These are phyloP conservation scores for Fusarium newnesense DNA, from an alignment of 2,329 filamentous ascomycete species.

Conservation along the genomic window DNA sequence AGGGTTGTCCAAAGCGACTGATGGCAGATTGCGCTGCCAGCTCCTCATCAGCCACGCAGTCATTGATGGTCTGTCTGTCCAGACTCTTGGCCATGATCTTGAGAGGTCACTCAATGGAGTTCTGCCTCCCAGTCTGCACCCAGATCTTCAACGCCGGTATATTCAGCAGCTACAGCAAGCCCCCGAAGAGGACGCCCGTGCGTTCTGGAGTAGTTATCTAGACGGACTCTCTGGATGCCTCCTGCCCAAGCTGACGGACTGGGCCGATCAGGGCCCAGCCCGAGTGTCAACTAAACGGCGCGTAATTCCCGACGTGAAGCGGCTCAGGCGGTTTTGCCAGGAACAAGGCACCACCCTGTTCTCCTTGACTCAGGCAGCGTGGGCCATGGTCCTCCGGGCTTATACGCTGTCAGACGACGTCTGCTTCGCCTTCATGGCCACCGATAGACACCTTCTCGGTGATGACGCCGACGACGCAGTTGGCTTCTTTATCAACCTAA, in stretches of 20 bases:
- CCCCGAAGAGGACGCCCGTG: background rate
- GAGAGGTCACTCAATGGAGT: background rate
- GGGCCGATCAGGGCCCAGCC: background rate
- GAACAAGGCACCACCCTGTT: conserved; percentile 4
- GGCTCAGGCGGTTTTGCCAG: conserved; percentile 1
- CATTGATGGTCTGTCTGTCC: background rate
- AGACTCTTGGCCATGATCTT: background rate
- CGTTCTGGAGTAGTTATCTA: background rate
- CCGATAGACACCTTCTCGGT: conserved; percentile 10
- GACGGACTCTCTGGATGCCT: background rate
- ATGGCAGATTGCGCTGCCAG: conserved; percentile 9
- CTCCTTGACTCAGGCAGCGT: background rate
- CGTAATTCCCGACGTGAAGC: background rate
- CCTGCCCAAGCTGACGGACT: background rate
- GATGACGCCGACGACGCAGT: conserved; percentile 5
- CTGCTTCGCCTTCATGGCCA: conserved; percentile 13
- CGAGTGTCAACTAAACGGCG: background rate
- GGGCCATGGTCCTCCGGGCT: conserved; percentile 1
- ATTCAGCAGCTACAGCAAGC: background rate
- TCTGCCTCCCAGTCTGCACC: background rate
- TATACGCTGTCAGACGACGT: conserved; percentile 2
- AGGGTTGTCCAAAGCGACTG: background rate
- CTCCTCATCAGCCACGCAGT: conserved; percentile 14
- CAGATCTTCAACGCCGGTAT: background rate
- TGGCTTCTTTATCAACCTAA: conserved; percentile 9